phyloP scores from a whole-genome alignment of 352 stramenopile genomes.

The Globisporangium uncinulatum region DNA sequence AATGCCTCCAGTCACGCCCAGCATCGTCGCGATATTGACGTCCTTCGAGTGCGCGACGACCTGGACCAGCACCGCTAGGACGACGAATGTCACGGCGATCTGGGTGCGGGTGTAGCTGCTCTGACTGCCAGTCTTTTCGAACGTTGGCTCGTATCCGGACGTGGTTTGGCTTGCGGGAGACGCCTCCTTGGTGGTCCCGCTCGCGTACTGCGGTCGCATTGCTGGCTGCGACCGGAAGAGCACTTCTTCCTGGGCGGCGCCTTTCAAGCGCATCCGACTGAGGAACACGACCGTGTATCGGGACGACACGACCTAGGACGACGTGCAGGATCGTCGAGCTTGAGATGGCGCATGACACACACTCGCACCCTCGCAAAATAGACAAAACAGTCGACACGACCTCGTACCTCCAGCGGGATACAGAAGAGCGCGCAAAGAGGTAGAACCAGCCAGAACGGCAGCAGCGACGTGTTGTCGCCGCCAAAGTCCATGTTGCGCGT shows the following conservation, averaged over 20 bases:
- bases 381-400: neutral
- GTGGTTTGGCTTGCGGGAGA: neutral
- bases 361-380: neutral
- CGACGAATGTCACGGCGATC: conserved; percentile 17
- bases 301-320: conserved; percentile 26
- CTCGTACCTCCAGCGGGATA: conserved; percentile 40
- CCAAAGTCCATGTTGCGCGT: conserved; percentile 42
- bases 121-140: conserved; percentile 5
- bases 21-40: conserved; percentile 20
- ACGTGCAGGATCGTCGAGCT: neutral
- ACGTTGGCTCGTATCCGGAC: neutral
- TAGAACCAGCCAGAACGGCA: conserved; percentile 39
- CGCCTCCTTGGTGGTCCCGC: conserved; percentile 2
- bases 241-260: conserved; percentile 21
- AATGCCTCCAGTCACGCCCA: conserved; percentile 36
- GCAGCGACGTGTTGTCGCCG: conserved; percentile 18
- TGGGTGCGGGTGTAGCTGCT: conserved; percentile 3
- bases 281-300: conserved; percentile 40
- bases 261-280: conserved; percentile 9
- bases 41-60: conserved; percentile 28
- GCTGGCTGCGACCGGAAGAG: conserved; percentile 31
- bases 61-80: conserved; percentile 29
- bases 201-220: conserved; percentile 1
- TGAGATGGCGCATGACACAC: conserved; percentile 10
- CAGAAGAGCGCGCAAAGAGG: conserved; percentile 32